Evolutionary conservation across 2,329 filamentous ascomycete species (phyloP).

Genomic region (Curvularia lunata): DNA sequence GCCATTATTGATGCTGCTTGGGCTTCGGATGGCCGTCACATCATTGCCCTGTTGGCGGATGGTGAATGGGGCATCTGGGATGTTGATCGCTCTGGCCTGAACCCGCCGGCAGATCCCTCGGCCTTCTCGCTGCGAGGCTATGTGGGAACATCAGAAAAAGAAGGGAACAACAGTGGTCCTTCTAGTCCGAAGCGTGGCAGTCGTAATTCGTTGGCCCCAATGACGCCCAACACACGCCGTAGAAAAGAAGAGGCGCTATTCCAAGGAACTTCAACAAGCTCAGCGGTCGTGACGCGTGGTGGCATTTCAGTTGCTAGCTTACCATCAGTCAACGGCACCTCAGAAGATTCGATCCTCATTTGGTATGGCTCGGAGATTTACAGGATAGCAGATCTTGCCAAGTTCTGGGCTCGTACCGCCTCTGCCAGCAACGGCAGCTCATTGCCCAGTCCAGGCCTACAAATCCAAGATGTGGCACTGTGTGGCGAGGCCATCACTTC

Average conservation of each 20-base stretch:
- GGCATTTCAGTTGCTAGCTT: slow-evolving; percentile 52
- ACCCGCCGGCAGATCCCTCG: slow-evolving; percentile 35
- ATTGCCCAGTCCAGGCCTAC: slow-evolving; percentile 51
- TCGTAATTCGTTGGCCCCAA: slow-evolving; percentile 52
- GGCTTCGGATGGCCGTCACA: slow-evolving; percentile 54
- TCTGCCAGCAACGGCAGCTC: slow-evolving; percentile 44
- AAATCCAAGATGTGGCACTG: slow-evolving; percentile 51
- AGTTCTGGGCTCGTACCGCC: slow-evolving; percentile 54
- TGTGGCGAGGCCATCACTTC: slow-evolving; percentile 53
- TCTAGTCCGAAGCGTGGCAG: slow-evolving; percentile 45
- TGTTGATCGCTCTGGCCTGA: slow-evolving; percentile 47
- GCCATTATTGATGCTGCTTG: slow-evolving; percentile 57
- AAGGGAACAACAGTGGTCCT: slow-evolving; percentile 24
- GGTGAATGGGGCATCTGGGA: slow-evolving; percentile 63
- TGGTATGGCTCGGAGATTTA: slow-evolving; percentile 56
- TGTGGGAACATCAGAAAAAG: slow-evolving; percentile 39
- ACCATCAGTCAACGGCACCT: slow-evolving; percentile 36
- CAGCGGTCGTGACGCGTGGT: slow-evolving; percentile 46
- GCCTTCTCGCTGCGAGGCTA: slow-evolving; percentile 48
- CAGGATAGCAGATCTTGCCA: slow-evolving; percentile 53
- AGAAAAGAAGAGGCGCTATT: slow-evolving; percentile 55
- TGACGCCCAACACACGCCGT: slow-evolving; percentile 59
- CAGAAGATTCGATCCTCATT: slow-evolving; percentile 55
- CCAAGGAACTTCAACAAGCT: slow-evolving; percentile 45
- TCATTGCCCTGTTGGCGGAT: slow-evolving; percentile 57